Evolutionary conservation across 2,329 filamentous ascomycete genomes (phyloP).

Genomic region (Trichocomaceae sp.): DNA sequence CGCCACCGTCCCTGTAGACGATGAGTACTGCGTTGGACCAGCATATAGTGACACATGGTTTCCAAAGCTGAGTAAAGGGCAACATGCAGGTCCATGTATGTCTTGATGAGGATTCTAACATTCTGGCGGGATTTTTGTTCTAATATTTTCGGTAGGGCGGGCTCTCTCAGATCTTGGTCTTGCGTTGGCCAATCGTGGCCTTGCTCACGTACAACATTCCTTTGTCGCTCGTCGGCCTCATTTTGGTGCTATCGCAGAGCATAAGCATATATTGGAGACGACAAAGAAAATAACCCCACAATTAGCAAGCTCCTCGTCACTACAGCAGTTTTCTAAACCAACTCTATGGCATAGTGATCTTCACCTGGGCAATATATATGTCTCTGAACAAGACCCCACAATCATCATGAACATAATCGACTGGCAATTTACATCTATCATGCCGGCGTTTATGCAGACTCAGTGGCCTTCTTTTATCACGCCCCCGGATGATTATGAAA

Average conservation of each 20-base stretch:
- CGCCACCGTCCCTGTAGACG: conserved; percentile 9
- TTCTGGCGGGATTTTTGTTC: too few species aligned
- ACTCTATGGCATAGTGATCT: conserved; percentile 19
- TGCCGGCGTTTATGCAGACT: conserved; percentile 18
- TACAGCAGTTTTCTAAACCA: conserved; percentile 10
- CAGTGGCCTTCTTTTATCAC: conserved; percentile 17
- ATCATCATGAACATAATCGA: conserved; percentile 18
- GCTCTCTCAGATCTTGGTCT: conserved; percentile 13
- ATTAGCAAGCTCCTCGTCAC: conserved; percentile 1
- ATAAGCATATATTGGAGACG: conserved; percentile 7
- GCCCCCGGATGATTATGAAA: conserved; percentile 17
- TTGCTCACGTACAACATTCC: conserved; percentile 11
- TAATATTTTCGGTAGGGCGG: conserved; percentile 12
- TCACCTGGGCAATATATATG: conserved; percentile 20
- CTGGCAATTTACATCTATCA: conserved; percentile 18
- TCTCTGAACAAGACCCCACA: conserved; percentile 17
- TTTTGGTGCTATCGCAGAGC: conserved; percentile 14
- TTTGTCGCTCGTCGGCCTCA: conserved; percentile 13
- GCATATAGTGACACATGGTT: conserved; percentile 11
- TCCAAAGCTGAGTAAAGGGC: conserved; percentile 12
- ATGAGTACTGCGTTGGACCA: conserved; percentile 15
- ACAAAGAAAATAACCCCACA: conserved; percentile 9
- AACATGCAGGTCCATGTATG: conserved; percentile 17
- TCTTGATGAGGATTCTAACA: not conserved
- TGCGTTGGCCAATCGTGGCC: conserved; percentile 11